Evolutionary conservation across 129 eudicot genomes (phyloP).

Genomic region (Oenanthe sinensis): DNA sequence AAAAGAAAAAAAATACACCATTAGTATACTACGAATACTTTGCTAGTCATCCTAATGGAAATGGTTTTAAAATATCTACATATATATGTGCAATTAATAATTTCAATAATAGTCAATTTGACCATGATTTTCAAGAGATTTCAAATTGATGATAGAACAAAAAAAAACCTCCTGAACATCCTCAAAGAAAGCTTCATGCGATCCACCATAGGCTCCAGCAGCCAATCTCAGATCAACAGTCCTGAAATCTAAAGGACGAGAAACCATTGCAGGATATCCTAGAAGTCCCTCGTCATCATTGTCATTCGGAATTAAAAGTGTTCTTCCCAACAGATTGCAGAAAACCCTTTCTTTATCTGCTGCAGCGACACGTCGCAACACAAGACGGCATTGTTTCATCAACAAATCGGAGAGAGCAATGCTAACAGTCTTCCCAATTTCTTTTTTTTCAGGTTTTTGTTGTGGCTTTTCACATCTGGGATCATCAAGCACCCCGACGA

Average conservation of each 20-base stretch:
- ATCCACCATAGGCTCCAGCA: slow-evolving; percentile 69
- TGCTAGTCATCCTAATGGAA: neutral
- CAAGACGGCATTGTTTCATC: slow-evolving; percentile 72
- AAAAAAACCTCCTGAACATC: slow-evolving; percentile 72
- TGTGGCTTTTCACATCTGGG: slow-evolving; percentile 37
- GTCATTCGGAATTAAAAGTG: slow-evolving; percentile 49
- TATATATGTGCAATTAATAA: neutral
- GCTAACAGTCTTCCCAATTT: slow-evolving; percentile 36
- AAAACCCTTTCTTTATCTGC: slow-evolving; percentile 67
- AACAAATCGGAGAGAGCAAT: slow-evolving; percentile 51
- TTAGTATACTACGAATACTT: neutral
- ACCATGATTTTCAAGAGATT: neutral
- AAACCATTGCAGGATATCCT: slow-evolving; percentile 77
- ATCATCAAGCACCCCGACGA: slow-evolving; percentile 57
- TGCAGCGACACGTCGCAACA: slow-evolving; percentile 57
- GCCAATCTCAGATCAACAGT: slow-evolving; percentile 80
- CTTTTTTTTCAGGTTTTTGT: slow-evolving; percentile 60
- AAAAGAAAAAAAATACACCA: neutral
- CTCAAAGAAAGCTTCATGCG: slow-evolving; percentile 84
- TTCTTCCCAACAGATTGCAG: slow-evolving; percentile 74
- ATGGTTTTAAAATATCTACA: neutral
- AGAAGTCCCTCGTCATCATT: slow-evolving; percentile 83
- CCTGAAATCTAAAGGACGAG: slow-evolving; percentile 89
- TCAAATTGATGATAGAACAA: neutral
- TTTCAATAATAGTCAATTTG: neutral